Base-by-base conservation (phyloP, 2,329 filamentous ascomycete genomes). In the Stagonosporopsis chrysanthemi region DNA sequence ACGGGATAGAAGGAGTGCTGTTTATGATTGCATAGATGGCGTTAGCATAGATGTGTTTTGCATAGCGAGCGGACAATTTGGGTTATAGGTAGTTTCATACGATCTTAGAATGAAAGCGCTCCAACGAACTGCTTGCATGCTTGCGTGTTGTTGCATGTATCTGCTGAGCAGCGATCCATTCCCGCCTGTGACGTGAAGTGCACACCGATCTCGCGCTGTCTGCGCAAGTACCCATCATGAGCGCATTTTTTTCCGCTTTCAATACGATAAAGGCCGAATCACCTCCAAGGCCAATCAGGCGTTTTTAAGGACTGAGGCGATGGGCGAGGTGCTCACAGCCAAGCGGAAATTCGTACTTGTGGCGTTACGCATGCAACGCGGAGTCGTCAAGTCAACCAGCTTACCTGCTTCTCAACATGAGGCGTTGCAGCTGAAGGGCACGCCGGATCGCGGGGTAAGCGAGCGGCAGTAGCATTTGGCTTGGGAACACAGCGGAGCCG, bases 21-120 rank as follows among this genome's bases (percentile, higher is more conserved):
- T 44, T 54, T 57, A 58, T 56, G 59, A 56, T 40, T 53, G 60
- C 58, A 56, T 59, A 57, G 45, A 51, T 17, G 55, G 61, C 55
- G 60, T 62, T 62, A 22, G 48, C 23, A 50, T 47, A 47, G 17
- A 46, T 40, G 50, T 38, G 38, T 52, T 52, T 56, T 22, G 41
- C n/a, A n/a, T 23, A 39, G 44, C 24, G 36, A 38, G 17, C 6
- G 23, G 7, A 33, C 22, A n/a, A 38, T 22, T 23, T n/a, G 19
- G 23, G 17, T 22, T 17, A 39, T 9, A 19, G 17, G 36, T 31
- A 29, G 14, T 29, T 15, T 17, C 6, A 39, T n/a, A 6, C 2
- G 15, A n/a, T 6, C 19, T 39, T 2, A 7, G 19, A 22, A 22
- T 11, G 6, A 39, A 2, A 39, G 9, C 4, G 7, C 4, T 39